Percentiles rank a stretch among this genome's conserved stretches.
Conservation (phyloP, 2,329 filamentous ascomycete genomes). For the Fusarium albidum region DNA sequence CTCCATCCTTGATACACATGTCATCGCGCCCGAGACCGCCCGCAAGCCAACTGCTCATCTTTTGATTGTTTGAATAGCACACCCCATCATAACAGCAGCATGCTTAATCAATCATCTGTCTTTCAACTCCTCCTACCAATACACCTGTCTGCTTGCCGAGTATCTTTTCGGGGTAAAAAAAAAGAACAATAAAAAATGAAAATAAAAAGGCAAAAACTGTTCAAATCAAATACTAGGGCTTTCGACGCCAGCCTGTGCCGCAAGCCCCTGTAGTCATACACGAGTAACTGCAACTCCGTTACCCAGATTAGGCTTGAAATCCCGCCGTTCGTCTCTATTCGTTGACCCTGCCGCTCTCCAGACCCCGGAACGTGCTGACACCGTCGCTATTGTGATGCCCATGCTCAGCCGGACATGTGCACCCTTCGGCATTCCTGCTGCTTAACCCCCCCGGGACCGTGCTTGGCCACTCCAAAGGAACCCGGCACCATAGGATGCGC, state of each 20-base stretch:
- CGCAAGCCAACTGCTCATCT: constrained; percentile 12
- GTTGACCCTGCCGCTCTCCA: constrained; percentile 22
- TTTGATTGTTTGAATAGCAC: constrained; percentile 26
- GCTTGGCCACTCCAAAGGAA: neutral
- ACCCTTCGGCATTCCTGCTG: constrained; percentile 7
- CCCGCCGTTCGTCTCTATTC: constrained; percentile 29
- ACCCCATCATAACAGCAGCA: constrained; percentile 20
- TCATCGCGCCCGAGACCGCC: constrained; percentile 32
- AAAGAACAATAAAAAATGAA: constrained; percentile 23
- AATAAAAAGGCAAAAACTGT: constrained; percentile 15
- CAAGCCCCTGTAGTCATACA: constrained; percentile 44
- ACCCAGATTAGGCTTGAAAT: constrained; percentile 42
- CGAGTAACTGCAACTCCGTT: constrained; percentile 43
- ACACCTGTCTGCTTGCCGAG: constrained; percentile 26
- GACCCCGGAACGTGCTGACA: constrained; percentile 25
- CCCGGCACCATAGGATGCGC: neutral
- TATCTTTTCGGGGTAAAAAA: constrained; percentile 26
- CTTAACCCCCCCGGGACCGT: neutral
- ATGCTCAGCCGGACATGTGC: constrained; percentile 11
- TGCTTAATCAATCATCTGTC: constrained; percentile 17
- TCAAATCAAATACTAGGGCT: constrained; percentile 27
- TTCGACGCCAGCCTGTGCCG: constrained; percentile 36
- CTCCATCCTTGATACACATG: constrained; percentile 22
- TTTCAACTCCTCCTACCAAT: constrained; percentile 19
- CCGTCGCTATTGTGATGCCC: constrained; percentile 27